Percentiles rank a stretch among this genome's conserved stretches.
Evolutionary conservation across 305 asterid genomes (phyloP).

Genomic region (Solanum hybrid): DNA sequence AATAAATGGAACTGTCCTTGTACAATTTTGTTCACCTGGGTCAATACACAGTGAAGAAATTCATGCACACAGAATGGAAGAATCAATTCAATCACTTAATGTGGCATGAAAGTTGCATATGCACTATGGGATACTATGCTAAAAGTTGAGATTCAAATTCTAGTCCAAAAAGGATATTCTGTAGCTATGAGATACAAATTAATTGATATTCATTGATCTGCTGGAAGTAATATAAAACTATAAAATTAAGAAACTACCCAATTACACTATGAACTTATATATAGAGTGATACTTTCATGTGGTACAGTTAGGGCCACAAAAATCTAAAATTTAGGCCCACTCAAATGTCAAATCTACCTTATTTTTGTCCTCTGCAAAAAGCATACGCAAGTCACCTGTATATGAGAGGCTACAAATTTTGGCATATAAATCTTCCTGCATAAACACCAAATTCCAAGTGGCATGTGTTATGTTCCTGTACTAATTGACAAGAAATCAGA

Average conservation of each 20-base stretch:
- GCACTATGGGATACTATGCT: not conserved
- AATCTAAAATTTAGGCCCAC: slow-evolving; percentile 1
- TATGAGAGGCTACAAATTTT: slow-evolving; percentile 76
- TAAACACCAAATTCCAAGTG: slow-evolving; percentile 11
- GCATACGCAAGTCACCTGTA: slow-evolving; percentile 74
- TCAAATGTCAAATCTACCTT: slow-evolving; percentile 43
- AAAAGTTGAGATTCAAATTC: not conserved
- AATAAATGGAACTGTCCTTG: slow-evolving; percentile 62
- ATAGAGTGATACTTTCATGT: not conserved
- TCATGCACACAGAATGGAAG: not conserved
- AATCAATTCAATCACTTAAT: not conserved
- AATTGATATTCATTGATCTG: not conserved
- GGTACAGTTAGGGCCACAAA: not conserved
- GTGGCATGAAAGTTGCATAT: not conserved
- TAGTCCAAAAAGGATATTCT: not conserved
- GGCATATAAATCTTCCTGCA: slow-evolving; percentile 73
- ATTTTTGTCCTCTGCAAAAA: slow-evolving; percentile 77
- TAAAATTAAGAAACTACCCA: not conserved
- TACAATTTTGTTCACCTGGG: slow-evolving; percentile 65
- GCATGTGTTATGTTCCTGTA: slow-evolving; percentile 2
- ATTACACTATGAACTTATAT: not conserved
- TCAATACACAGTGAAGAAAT: not conserved
- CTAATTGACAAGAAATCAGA: slow-evolving; percentile 9
- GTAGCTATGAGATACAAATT: not conserved
- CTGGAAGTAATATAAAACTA: not conserved